Percentiles rank a stretch among this genome's conserved stretches.
Evolutionary conservation across 1,139 yeast genomes (phyloP).

Genomic region (Yamadazyma friedrichii): DNA sequence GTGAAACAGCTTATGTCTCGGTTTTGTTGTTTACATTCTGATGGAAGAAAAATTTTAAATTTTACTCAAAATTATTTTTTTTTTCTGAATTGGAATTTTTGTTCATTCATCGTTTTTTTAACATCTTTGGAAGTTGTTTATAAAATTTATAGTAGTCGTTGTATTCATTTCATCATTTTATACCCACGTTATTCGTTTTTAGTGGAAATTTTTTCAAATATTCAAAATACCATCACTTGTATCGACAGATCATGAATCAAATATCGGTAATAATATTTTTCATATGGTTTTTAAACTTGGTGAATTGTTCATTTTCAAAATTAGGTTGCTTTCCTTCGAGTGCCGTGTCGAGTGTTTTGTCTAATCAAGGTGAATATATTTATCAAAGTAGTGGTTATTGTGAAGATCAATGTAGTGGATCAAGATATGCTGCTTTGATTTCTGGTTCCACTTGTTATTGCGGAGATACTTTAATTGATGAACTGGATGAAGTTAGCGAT

Average conservation of each 20-base stretch:
- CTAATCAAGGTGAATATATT: constrained; percentile 30
- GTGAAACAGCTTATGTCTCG: background rate
- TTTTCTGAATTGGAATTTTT: background rate
- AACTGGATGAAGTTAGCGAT: constrained; percentile 26
- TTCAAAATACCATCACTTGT: background rate
- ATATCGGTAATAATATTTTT: constrained; percentile 3
- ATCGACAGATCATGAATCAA: constrained; percentile 2
- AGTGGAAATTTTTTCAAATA: background rate
- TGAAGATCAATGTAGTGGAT: constrained; percentile 42
- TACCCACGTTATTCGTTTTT: background rate
- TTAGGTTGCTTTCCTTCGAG: constrained; percentile 36
- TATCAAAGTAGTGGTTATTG: constrained; percentile 57
- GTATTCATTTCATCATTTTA: background rate
- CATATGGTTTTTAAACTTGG: background rate
- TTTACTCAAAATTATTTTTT: constrained; percentile 1
- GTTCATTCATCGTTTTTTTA: background rate
- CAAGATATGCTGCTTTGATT: constrained; percentile 51
- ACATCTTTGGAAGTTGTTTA: background rate
- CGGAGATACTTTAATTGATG: constrained; percentile 45
- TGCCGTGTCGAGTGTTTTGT: constrained; percentile 21
- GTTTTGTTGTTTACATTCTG: constrained; percentile 3
- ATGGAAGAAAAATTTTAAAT: constrained; percentile 3
- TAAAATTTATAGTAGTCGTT: background rate
- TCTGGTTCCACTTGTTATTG: constrained; percentile 62
- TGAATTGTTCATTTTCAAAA: constrained; percentile 18